phyloP scores from a whole-genome alignment of 2,329 filamentous ascomycete genomes.

The Saccharata proteae region DNA sequence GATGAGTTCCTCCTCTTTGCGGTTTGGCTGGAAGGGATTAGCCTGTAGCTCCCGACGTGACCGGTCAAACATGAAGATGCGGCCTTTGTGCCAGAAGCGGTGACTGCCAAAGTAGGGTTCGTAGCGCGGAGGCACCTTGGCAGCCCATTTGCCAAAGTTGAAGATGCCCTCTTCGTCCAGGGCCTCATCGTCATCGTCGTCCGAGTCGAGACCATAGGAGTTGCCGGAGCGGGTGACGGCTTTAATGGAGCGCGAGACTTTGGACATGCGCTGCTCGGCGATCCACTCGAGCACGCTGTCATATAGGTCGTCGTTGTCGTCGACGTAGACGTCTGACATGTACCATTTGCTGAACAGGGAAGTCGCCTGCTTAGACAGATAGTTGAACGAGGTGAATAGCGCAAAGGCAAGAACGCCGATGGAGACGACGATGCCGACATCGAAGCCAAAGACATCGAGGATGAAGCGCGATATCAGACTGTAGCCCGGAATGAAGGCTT shows the following conservation, averaged over 20 bases:
- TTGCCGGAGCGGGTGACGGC: slow-evolving; percentile 28
- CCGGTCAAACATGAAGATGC: slow-evolving; percentile 29
- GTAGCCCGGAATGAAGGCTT: slow-evolving; percentile 40
- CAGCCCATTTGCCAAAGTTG: slow-evolving; percentile 38
- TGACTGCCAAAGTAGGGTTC: slow-evolving; percentile 37
- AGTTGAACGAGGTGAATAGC: slow-evolving; percentile 24
- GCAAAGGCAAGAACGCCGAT: slow-evolving; percentile 31
- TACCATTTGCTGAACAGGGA: slow-evolving; percentile 23
- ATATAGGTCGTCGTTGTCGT: slow-evolving; percentile 33
- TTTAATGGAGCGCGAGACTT: slow-evolving; percentile 24
- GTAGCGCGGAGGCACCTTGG: slow-evolving; percentile 35
- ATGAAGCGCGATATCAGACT: slow-evolving; percentile 33
- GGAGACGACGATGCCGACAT: slow-evolving; percentile 36
- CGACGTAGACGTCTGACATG: slow-evolving; percentile 31
- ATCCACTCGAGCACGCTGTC: slow-evolving; percentile 32
- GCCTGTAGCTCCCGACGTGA: slow-evolving; percentile 19
- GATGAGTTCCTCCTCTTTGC: slow-evolving; percentile 28
- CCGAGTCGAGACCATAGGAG: slow-evolving; percentile 20
- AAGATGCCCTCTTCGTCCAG: slow-evolving; percentile 31
- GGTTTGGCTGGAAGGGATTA: slow-evolving; percentile 12
- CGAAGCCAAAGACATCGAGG: slow-evolving; percentile 31
- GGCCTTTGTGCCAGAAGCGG: slow-evolving; percentile 30
- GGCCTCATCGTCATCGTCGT: slow-evolving; percentile 21
- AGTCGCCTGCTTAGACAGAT: slow-evolving; percentile 21
- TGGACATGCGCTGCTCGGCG: slow-evolving; percentile 26